phyloP scores from a whole-genome alignment of 345 rosid species.

The Hibiscus tridactylites region DNA sequence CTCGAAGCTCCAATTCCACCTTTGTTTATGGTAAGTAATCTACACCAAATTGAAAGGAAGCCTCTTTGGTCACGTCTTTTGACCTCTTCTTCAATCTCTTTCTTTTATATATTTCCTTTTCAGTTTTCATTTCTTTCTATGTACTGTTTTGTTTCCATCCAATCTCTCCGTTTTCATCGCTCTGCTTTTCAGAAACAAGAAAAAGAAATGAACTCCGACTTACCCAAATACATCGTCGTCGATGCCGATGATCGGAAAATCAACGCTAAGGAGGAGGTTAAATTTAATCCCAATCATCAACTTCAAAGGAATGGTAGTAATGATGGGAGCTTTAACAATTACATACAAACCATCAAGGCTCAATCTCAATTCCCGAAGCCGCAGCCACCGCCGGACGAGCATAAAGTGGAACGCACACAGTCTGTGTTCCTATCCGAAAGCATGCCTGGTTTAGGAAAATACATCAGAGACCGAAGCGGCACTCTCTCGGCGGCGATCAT shows the following conservation, averaged over 20 bases:
- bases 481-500: constrained; percentile 47
- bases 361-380: constrained; percentile 68
- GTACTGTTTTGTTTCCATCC: not conserved
- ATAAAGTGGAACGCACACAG: constrained; percentile 14
- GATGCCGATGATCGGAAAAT: not conserved
- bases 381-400: constrained; percentile 37
- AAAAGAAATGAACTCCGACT: not conserved
- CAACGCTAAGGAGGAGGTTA: constrained; percentile 2
- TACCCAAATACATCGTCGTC: not conserved
- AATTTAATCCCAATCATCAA: not conserved
- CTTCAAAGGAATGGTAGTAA: not conserved
- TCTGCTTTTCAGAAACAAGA: not conserved
- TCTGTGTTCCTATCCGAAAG: constrained; percentile 26
- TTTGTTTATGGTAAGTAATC: not conserved
- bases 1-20: not conserved
- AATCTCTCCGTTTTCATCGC: constrained; percentile 10
- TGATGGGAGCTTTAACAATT: not conserved
- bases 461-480: constrained; percentile 52
- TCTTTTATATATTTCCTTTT: not conserved
- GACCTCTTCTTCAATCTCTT: not conserved
- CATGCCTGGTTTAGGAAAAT: constrained; percentile 42
- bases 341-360: constrained; percentile 33
- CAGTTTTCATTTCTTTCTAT: not conserved
- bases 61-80: not conserved
- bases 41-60: not conserved